phyloP scores from a whole-genome alignment of 2,329 filamentous ascomycete genomes.

The Pseudogymnoascus pannorum region DNA sequence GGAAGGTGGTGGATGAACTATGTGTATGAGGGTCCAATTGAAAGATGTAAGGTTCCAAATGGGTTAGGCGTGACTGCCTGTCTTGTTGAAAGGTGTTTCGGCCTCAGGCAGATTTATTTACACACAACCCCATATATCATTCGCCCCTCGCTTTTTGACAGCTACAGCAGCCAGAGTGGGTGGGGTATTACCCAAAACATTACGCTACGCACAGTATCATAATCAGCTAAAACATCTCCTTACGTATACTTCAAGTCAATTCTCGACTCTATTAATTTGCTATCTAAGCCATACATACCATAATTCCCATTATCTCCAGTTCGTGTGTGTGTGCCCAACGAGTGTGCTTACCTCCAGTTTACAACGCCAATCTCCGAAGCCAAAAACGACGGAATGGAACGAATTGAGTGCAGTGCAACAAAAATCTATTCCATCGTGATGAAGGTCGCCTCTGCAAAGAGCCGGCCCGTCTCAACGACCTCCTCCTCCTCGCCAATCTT shows the following conservation, averaged over 20 bases:
- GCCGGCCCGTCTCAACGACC: slow-evolving; percentile 64
- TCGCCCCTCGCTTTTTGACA: too few species aligned
- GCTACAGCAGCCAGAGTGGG: too few species aligned
- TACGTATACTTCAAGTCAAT: neutral
- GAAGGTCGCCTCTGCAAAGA: slow-evolving; percentile 94
- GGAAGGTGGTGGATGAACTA: too few species aligned
- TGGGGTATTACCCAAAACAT: too few species aligned
- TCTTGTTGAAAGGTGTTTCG: too few species aligned
- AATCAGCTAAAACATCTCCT: neutral
- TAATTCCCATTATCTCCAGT: neutral
- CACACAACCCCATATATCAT: too few species aligned
- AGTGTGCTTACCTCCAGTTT: neutral
- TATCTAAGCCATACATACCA: slow-evolving; percentile 1
- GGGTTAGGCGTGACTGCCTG: too few species aligned
- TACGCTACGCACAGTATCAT: too few species aligned
- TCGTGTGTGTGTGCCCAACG: neutral
- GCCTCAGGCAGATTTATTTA: too few species aligned
- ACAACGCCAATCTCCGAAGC: neutral
- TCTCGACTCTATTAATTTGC: slow-evolving; percentile 1
- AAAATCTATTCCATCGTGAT: slow-evolving; percentile 52
- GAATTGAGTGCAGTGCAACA: neutral
- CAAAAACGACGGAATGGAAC: neutral
- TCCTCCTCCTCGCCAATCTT: slow-evolving; percentile 72
- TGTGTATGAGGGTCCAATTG: too few species aligned
- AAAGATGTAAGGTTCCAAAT: too few species aligned